Evolutionary conservation across 768 basidiomycete genomes (phyloP), one percentile per base, ranked within the genome.

Genomic region (Lentinula sp.): DNA sequence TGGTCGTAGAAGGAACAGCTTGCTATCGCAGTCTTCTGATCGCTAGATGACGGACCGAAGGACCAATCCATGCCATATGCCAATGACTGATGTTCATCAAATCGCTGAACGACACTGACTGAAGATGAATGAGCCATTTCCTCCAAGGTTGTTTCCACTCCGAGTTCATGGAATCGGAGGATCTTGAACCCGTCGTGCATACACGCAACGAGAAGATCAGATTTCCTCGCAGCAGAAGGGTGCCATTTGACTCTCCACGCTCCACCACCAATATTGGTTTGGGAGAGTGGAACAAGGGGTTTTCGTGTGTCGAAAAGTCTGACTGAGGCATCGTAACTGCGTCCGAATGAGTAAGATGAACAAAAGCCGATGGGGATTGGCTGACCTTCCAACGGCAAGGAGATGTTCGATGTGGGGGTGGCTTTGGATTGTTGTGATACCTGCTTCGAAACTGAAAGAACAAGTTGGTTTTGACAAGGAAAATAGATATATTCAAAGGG

Each of bases 131-230:
- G 23, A 39, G 40, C 28, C 13, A 56, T 15, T 8, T 56, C 39
- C 23, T 37, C 39, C 37, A 56, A 7, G 7, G 8, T 28, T 10
- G n/a, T 56, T 37, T 32, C 50, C 13, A 5, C 11, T 51, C 21
- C 49, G 11, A 46, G 40, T 23, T 57, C 65, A 45, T 70, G 73
- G 61, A 91, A 84, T 1, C 72, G 77, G 50, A 94, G 71, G 5
- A 96, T 78, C 69, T 97, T 97, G 81, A 93, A 95, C 9, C 96
- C 95, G 64, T 94, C 94, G 69, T 96, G 95, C 97, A 98, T 99
- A 69, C 91, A 94, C 0, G 95, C 97, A n/a, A 94, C 85, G 18
- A 98, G 81, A 1, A 98, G 78, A 67, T 95, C 91, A 40, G 81
- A 67, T 63, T 80, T 82, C 49, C 94, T 81, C n/a, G 68, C 65